Percentiles rank a stretch among this genome's conserved stretches.
Conservation (phyloP, 176 grass and related monocot species). For the Carex scoparia region DNA sequence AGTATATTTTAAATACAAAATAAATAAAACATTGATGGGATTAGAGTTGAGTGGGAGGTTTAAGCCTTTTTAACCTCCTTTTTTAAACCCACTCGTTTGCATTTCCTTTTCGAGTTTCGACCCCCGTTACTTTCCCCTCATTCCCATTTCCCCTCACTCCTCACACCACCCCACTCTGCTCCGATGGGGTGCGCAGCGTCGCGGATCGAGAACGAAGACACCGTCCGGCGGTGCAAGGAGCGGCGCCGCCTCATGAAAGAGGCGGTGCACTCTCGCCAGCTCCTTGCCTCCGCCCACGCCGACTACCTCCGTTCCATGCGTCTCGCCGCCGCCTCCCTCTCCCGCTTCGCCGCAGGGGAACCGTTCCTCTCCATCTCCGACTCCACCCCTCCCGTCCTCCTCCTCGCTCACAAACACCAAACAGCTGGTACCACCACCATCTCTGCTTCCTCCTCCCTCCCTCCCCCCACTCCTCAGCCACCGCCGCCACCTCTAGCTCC, state of each 20-base stretch:
- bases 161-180: not conserved
- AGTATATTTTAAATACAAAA: too few species aligned
- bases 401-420: conserved; percentile 32
- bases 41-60: not conserved
- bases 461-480: conserved; percentile 12
- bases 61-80: conserved; percentile 1
- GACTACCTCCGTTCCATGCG: conserved; percentile 92
- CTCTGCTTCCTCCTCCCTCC: not conserved
- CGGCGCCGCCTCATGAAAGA: conserved; percentile 83
- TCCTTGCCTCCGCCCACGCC: conserved; percentile 79
- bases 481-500: conserved; percentile 25
- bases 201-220: conserved; percentile 91
- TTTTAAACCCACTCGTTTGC: conserved; percentile 5
- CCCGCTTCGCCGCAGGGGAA: conserved; percentile 71
- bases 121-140: not conserved
- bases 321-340: conserved; percentile 60
- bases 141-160: not conserved
- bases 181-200: conserved; percentile 90
- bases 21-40: not conserved
- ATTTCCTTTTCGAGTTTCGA: conserved; percentile 3
- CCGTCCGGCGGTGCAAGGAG: conserved; percentile 98
- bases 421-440: conserved; percentile 4
- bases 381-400: conserved; percentile 69
- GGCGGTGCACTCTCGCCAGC: conserved; percentile 69
- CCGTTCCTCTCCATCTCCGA: conserved; percentile 78